Conservation (phyloP, 257 asterid species). For the Penstemon eatonii region DNA sequence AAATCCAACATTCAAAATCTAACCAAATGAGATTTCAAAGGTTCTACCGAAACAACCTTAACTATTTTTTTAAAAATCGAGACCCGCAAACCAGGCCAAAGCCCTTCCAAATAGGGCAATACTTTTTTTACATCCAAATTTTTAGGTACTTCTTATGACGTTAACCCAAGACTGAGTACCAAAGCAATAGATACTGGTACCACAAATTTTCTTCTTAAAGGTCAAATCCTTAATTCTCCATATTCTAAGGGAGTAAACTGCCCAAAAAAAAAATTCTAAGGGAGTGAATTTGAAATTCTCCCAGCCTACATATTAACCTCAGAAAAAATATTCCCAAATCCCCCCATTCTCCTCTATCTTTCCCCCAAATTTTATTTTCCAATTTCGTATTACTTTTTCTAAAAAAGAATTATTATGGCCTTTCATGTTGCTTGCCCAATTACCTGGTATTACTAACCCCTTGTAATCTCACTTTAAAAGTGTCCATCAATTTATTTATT, state of each 20-base stretch:
- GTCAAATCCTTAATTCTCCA: conserved; percentile 9
- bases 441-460: conserved; percentile 68
- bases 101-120: neutral
- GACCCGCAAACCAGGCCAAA: neutral
- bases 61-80: too few relatives aligned
- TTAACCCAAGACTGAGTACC: neutral
- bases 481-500: neutral
- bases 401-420: conserved; percentile 56
- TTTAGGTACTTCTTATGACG: neutral
- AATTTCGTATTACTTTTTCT: conserved; percentile 32
- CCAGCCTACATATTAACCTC: neutral
- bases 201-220: neutral
- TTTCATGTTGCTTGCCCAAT: conserved; percentile 99
- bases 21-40: too few relatives aligned
- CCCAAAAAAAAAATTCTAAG: neutral
- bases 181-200: neutral
- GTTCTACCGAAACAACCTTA: too few relatives aligned
- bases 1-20: too few relatives aligned
- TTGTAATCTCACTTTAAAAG: conserved; percentile 26
- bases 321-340: conserved; percentile 1
- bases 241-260: conserved; percentile 24
- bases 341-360: conserved; percentile 17
- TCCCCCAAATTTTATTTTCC: conserved; percentile 27
- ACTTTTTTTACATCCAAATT: neutral
- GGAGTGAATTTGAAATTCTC: neutral